A percentile compares a stretch with the other conserved stretches of the same genome.
phyloP scores from a whole-genome alignment of 805 yeast species.

The Zygotorulaspora chibaensis region DNA sequence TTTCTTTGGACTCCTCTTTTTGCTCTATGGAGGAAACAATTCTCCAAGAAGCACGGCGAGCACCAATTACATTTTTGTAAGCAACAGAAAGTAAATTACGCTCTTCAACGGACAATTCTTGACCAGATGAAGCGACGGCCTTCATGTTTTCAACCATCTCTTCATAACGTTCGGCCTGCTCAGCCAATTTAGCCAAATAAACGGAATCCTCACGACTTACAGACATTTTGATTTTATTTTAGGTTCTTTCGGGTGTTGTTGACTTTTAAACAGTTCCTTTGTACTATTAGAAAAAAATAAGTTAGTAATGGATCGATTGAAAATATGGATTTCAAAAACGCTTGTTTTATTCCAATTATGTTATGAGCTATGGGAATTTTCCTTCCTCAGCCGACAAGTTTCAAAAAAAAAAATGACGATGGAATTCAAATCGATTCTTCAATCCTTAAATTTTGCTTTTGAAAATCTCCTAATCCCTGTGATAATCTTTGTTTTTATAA shows the following conservation, averaged over 20 bases:
- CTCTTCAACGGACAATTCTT: conserved; percentile 95
- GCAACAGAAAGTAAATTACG: conserved; percentile 96
- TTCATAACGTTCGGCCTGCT: conserved; percentile 99
- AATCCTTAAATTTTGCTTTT: neutral
- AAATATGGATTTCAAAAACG: neutral
- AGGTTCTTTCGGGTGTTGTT: neutral
- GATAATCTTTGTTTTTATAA: conserved; percentile 1
- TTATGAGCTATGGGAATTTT: neutral
- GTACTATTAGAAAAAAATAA: neutral
- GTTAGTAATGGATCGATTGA: neutral
- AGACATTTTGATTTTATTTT: conserved; percentile 45
- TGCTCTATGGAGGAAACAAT: conserved; percentile 97
- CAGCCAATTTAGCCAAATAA: conserved; percentile 96
- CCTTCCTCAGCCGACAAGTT: neutral
- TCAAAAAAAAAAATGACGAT: neutral
- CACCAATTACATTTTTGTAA: conserved; percentile 97
- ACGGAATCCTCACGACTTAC: conserved; percentile 96
- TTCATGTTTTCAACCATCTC: conserved; percentile 99
- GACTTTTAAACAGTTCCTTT: neutral
- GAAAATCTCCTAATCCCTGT: neutral
- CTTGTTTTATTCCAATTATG: neutral
- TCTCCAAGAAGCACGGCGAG: conserved; percentile 99
- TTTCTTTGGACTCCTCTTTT: conserved; percentile 95
- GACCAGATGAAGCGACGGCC: conserved; percentile 92
- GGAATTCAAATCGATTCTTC: neutral